Conservation (phyloP, 495 filamentous ascomycete species). For the Collariella sp. region DNA sequence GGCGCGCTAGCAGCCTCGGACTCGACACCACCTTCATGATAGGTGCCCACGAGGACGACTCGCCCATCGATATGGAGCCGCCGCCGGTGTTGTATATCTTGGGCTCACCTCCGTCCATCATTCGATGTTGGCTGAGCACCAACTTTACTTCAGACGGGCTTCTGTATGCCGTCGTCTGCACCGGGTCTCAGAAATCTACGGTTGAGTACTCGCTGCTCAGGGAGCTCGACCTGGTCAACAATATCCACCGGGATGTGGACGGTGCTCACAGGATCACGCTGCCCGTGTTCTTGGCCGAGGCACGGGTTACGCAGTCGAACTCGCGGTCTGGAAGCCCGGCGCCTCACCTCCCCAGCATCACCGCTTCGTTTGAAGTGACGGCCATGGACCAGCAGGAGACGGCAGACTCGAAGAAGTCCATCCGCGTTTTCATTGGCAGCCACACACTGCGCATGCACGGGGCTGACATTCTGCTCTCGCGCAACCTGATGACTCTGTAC, state of each 20-base stretch:
- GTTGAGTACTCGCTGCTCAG: slow-evolving; percentile 64
- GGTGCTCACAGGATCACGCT: slow-evolving; percentile 62
- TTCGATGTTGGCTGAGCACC: slow-evolving; percentile 87
- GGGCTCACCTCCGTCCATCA: slow-evolving; percentile 82
- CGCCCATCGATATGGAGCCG: slow-evolving; percentile 59
- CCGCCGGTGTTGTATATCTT: slow-evolving; percentile 75
- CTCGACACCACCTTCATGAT: slow-evolving; percentile 64
- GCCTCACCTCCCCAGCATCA: slow-evolving; percentile 71
- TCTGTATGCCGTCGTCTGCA: slow-evolving; percentile 86
- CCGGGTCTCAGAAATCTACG: slow-evolving; percentile 78
- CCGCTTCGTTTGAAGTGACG: slow-evolving; percentile 64
- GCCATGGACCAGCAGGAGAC: slow-evolving; percentile 41
- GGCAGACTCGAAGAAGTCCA: slow-evolving; percentile 44
- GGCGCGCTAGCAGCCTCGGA: slow-evolving; percentile 73
- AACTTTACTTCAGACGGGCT: slow-evolving; percentile 80
- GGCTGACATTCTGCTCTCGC: slow-evolving; percentile 86
- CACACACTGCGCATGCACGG: slow-evolving; percentile 79
- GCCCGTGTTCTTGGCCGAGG: slow-evolving; percentile 82
- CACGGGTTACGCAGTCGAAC: slow-evolving; percentile 66
- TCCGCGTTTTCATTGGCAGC: slow-evolving; percentile 79
- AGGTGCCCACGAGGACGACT: slow-evolving; percentile 52
- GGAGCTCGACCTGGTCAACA: slow-evolving; percentile 58
- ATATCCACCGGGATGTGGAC: slow-evolving; percentile 53
- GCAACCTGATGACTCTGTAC: slow-evolving; percentile 77
- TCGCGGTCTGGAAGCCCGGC: slow-evolving; percentile 64